These are phyloP conservation scores for Podospora conica DNA, from an alignment of 495 filamentous ascomycete species.

Conservation along the genomic window DNA sequence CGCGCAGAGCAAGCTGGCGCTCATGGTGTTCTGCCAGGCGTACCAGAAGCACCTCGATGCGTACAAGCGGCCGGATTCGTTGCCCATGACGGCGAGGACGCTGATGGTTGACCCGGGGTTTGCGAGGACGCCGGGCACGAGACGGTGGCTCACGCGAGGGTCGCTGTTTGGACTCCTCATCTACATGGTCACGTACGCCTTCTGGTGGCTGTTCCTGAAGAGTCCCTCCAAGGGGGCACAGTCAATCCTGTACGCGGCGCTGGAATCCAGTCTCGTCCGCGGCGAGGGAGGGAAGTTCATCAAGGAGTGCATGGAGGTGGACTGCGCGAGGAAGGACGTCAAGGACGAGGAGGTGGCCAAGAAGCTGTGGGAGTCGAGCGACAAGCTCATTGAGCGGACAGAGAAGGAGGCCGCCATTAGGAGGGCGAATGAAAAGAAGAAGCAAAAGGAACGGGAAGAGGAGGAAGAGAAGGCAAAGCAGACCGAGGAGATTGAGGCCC, in stretches of 20 bases:
- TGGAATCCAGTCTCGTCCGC: constrained; percentile 64
- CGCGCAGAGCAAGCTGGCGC: constrained; percentile 78
- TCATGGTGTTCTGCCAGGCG: constrained; percentile 79
- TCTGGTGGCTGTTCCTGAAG: constrained; percentile 87
- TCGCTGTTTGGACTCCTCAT: constrained; percentile 72
- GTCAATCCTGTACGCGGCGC: constrained; percentile 74
- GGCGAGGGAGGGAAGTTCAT: constrained; percentile 63
- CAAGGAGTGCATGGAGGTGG: constrained; percentile 80
- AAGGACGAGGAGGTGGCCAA: constrained; percentile 70
- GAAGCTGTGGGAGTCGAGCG: constrained; percentile 81
- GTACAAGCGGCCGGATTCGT: constrained; percentile 73
- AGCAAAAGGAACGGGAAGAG: constrained; percentile 34
- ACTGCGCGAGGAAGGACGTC: constrained; percentile 66
- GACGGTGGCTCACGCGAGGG: constrained; percentile 78
- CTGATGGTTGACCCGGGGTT: constrained; percentile 82
- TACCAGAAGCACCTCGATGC: constrained; percentile 84
- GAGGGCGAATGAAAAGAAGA: constrained; percentile 54
- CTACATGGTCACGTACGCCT: constrained; percentile 70
- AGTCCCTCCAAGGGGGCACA: constrained; percentile 76
- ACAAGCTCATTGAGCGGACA: constrained; percentile 71
- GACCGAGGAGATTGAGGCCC: constrained; percentile 39
- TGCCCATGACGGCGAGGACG: constrained; percentile 73
- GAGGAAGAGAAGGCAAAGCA: constrained; percentile 24
- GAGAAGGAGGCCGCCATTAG: constrained; percentile 81
- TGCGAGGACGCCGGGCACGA: constrained; percentile 75